Conservation (phyloP, 495 filamentous ascomycete species). For the Evernia prunastri region DNA sequence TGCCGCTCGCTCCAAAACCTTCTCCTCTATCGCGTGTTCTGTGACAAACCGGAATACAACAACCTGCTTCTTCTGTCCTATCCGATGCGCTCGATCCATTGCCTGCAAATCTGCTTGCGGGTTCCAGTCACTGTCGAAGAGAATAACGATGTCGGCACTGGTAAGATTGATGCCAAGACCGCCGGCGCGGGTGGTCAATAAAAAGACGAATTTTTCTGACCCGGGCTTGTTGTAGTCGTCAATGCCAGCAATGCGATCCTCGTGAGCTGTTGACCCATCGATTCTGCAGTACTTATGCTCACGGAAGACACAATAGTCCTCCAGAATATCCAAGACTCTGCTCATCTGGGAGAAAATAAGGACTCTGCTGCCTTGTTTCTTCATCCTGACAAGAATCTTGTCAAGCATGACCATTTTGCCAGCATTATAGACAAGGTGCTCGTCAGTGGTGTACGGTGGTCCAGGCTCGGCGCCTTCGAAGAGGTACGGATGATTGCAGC, state of each 20-base stretch:
- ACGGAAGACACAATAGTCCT: slow-evolving; percentile 96
- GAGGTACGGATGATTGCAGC: slow-evolving; percentile 97
- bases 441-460: slow-evolving; percentile 95
- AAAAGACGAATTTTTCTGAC: slow-evolving; percentile 95
- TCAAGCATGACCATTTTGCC: slow-evolving; percentile 98
- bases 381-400: slow-evolving; percentile 78
- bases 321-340: slow-evolving; percentile 90
- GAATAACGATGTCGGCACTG: slow-evolving; percentile 87
- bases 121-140: slow-evolving; percentile 99
- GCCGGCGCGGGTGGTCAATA: slow-evolving; percentile 94
- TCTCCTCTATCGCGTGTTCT: slow-evolving; percentile 97
- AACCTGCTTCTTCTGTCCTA: slow-evolving; percentile 98
- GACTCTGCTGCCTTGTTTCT: slow-evolving; percentile 79
- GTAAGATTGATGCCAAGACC: slow-evolving; percentile 98
- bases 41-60: slow-evolving; percentile 94
- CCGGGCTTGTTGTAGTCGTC: slow-evolving; percentile 96
- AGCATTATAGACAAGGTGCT: slow-evolving; percentile 87
- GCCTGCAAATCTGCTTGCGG: slow-evolving; percentile 97
- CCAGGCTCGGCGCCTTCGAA: slow-evolving; percentile 98
- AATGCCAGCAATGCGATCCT: slow-evolving; percentile 95
- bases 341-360: slow-evolving; percentile 99
- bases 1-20: slow-evolving; percentile 93
- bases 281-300: slow-evolving; percentile 96
- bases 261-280: slow-evolving; percentile 93
- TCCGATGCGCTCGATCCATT: slow-evolving; percentile 97